Evolutionary conservation across 306 rosid species (phyloP), one percentile per base, ranked within the genome.

Genomic region (Trifolium repens): DNA sequence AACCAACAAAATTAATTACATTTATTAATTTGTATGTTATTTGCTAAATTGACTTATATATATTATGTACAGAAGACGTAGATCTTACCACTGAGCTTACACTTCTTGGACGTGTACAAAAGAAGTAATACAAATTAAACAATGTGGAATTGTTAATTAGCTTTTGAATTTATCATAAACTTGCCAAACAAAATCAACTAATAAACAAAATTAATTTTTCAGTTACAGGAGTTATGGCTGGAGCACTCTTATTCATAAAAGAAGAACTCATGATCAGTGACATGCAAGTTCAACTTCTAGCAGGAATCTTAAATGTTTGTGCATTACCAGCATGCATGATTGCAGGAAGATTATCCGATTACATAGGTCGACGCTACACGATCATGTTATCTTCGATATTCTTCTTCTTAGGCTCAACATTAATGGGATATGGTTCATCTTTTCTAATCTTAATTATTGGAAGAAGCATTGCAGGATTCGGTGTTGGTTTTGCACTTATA

Each of bases 201-300:
- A 72, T 2, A 8, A 8, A 1, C 0, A 14, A 40, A 40, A 15
- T 4, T n/a, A 15, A 32, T 32, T 69, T 9, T 70, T 22, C 64
- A 89, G 94, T 77, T 9, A 80, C 86, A 0, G 92, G 90, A 24
- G 98, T 91, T 7, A 94, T 91, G 96, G 80, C 90, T n/a, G 98
- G 97, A 40, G 98, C 97, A 8, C 80, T 88, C 37, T 54, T 91
- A 64, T 91, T 87, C 88, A 93, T 91, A 68, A 73, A 88, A 74
- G 97, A 93, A 9, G 98, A 89, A 5, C 79, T 91, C 13, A 16
- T 71, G 52, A 88, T 91, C 78, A 83, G 9, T 27, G 98, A 94
- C 8, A n/a, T 34, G n/a, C 85, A 90, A 73, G 88, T 94, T 2
- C 74, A 80, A 68, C 79, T 90, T 3, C 82, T 91, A 1, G 93